phyloP scores from a whole-genome alignment of 257 asterid species.

The Solanum sejunctum region DNA sequence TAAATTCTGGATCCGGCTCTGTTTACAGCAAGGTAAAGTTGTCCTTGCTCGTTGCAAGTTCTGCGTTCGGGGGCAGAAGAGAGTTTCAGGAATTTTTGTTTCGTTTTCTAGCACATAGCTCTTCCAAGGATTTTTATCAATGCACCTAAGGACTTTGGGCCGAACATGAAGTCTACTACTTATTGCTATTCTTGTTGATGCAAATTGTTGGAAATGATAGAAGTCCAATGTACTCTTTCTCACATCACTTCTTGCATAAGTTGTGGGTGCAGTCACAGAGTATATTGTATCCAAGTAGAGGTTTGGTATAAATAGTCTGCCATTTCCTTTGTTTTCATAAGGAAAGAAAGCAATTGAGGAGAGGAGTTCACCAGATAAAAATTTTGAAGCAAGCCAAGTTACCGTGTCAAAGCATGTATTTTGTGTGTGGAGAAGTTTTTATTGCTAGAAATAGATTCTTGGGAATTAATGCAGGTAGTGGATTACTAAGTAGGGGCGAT shows the following conservation, averaged over 20 bases:
- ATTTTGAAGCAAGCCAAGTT: background rate
- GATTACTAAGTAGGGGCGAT: background rate
- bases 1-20: no score
- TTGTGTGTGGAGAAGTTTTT: background rate
- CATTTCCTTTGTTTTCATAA: background rate
- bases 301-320: background rate
- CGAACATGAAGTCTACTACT: background rate
- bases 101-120: background rate
- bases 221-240: background rate
- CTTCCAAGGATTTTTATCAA: background rate
- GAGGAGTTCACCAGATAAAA: background rate
- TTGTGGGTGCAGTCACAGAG: background rate
- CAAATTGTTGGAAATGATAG: background rate
- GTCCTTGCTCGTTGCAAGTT: background rate
- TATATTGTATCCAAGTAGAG: background rate
- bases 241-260: background rate
- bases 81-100: background rate
- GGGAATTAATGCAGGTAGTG: background rate
- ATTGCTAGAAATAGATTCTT: background rate
- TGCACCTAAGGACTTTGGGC: background rate
- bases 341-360: background rate
- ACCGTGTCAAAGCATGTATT: background rate
- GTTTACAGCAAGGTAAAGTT: background rate
- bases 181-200: background rate
- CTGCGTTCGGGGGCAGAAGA: background rate